Evolutionary conservation across 2,329 filamentous ascomycete species (phyloP), one percentile per base, ranked within the genome.

Genomic region (Neofusicoccum sp.): DNA sequence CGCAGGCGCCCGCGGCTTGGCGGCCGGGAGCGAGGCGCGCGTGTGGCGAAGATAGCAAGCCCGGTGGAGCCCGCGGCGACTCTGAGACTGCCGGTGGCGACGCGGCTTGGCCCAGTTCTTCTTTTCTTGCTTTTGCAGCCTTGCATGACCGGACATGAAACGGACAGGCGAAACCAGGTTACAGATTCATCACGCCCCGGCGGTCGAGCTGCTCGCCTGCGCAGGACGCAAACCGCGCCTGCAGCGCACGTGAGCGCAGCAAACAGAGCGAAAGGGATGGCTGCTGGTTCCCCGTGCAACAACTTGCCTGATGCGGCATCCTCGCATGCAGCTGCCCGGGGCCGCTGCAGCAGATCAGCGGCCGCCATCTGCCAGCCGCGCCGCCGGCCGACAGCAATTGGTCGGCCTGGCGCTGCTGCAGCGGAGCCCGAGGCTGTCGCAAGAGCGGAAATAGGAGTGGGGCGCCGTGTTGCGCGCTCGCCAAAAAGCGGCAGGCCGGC

Each of bases 111-210:
- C 51, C n/a, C 38, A 53, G 36, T 38, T 20, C 30, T 43, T 28
- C 33, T 53, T 51, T 31, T 56, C 51, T 56, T 56, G 51, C 51
- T 56, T 56, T 56, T 43, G 26, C 38, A 24, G 51, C 51, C 51
- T 56, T 56, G 51, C 51, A 56, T 56, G 51, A 56, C 51, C 26
- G 51, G 51, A 56, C 51, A 43, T 56, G 51, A 56, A 56, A 56
- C 51, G 51, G 51, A 56, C 51, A 41, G 16, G 34, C 51, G 51
- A 56, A 56, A 56, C 51, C 51, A 30, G 51, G 51, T 56, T 56
- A 56, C 51, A 56, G 51, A 56, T 56, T 56, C 51, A 56, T 43
- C 51, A 56, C 38, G 51, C 28, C 38, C 20, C 20, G 20, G 20
- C 20, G 20, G 20, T 30, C 36, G 36, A 56, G 36, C 43, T 38